Percentiles rank a stretch among this genome's conserved stretches.
phyloP scores from a whole-genome alignment of 1,139 yeast genomes.

The Suhomyces ambrosiae region DNA sequence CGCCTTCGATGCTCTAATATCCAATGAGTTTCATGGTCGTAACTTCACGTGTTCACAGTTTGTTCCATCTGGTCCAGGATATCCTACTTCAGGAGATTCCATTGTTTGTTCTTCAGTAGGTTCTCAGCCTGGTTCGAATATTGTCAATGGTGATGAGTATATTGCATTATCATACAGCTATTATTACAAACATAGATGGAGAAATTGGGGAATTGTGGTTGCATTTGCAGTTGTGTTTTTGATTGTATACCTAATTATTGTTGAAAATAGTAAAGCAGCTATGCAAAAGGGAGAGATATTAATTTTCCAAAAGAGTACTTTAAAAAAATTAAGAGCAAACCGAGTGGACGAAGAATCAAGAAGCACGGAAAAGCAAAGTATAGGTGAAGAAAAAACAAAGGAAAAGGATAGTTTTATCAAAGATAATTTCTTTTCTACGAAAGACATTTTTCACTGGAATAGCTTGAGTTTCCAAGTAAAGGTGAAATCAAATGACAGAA shows the following conservation, averaged over 20 bases:
- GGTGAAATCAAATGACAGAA: conserved; percentile 63
- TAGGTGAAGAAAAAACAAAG: conserved; percentile 19
- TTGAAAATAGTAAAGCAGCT: conserved; percentile 71
- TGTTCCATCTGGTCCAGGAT: conserved; percentile 56
- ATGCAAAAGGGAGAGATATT: conserved; percentile 83
- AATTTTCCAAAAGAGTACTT: conserved; percentile 52
- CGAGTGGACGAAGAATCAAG: conserved; percentile 20
- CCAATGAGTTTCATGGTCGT: conserved; percentile 54
- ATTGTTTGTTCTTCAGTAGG: conserved; percentile 67
- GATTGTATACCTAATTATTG: conserved; percentile 53
- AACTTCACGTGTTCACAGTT: conserved; percentile 45
- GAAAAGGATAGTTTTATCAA: conserved; percentile 16
- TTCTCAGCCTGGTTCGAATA: conserved; percentile 54
- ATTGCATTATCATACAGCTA: conserved; percentile 50
- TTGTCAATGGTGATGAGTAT: conserved; percentile 62
- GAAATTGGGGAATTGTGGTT: conserved; percentile 73
- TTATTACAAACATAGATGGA: conserved; percentile 68
- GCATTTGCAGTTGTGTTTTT: conserved; percentile 61
- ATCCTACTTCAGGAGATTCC: conserved; percentile 38
- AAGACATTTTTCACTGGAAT: conserved; percentile 47
- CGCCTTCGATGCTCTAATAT: conserved; percentile 67
- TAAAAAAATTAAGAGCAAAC: conserved; percentile 29
- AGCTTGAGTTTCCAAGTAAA: conserved; percentile 73
- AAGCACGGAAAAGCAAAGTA: conserved; percentile 18
- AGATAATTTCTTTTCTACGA: conserved; percentile 16